Conservation (phyloP, 805 yeast genomes). For the Kuraishia ogatae region DNA sequence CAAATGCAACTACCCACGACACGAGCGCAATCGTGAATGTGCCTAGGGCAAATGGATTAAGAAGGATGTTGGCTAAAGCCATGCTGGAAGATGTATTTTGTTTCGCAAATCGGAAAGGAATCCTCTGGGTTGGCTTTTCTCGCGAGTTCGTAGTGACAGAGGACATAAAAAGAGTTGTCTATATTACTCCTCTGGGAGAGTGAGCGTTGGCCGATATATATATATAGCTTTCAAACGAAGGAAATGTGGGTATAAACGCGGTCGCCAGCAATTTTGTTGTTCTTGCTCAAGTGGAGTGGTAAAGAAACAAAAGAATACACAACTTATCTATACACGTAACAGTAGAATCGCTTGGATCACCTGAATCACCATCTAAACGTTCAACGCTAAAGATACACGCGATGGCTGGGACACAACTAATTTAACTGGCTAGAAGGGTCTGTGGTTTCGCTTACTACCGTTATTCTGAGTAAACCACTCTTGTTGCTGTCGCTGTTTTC, state of each 20-base stretch:
- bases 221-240: background rate
- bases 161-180: background rate
- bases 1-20: slow-evolving; percentile 85
- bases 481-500: too few species aligned
- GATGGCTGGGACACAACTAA: too few species aligned
- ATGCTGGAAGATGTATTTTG: background rate
- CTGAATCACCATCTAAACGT: background rate
- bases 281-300: too few species aligned
- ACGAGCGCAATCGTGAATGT: slow-evolving; percentile 66
- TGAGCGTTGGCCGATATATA: background rate
- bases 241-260: background rate
- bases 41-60: slow-evolving; percentile 76
- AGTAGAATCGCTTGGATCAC: background rate
- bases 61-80: slow-evolving; percentile 8
- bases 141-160: background rate
- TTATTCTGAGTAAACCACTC: too few species aligned
- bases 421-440: too few species aligned
- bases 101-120: background rate
- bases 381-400: too few species aligned
- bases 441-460: too few species aligned
- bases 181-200: background rate
- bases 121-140: background rate
- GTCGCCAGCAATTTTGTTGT: too few species aligned
- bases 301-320: too few species aligned
- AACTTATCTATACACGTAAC: too few species aligned